Conservation (phyloP, 2,329 filamentous ascomycete genomes). For the Fonsecaea monophora region DNA sequence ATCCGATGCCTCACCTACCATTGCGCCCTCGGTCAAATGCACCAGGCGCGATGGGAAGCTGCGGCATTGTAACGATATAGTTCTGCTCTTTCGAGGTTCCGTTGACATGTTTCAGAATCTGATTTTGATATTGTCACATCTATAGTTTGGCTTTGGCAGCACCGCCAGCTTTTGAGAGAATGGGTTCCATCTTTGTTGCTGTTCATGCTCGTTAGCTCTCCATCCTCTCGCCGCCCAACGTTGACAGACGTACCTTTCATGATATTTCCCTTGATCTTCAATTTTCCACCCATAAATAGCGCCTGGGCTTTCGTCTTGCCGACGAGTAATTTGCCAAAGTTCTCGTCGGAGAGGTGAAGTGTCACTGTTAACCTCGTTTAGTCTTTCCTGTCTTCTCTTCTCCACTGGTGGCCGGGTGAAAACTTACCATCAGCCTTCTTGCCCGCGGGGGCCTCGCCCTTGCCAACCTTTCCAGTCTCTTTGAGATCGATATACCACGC, state of each 20-base stretch:
- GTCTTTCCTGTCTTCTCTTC: background rate
- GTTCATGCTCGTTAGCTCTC: constrained; percentile 4
- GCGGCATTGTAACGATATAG: no score
- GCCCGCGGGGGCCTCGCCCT: constrained; percentile 71
- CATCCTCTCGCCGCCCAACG: background rate
- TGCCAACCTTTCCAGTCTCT: constrained; percentile 80
- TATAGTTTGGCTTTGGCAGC: constrained; percentile 72
- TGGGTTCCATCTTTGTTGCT: constrained; percentile 89
- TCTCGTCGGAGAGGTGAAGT: constrained; percentile 80
- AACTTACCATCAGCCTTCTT: constrained; percentile 80
- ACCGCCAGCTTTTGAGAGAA: constrained; percentile 81
- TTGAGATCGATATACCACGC: constrained; percentile 97
- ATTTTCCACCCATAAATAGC: constrained; percentile 96
- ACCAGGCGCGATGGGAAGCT: background rate
- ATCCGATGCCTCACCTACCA: background rate
- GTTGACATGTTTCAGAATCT: constrained; percentile 29
- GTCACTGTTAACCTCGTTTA: constrained; percentile 67
- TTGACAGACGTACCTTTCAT: constrained; percentile 71
- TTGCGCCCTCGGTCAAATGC: background rate
- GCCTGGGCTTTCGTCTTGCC: constrained; percentile 95
- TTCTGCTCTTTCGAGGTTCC: background rate
- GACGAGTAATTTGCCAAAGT: constrained; percentile 81
- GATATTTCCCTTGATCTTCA: constrained; percentile 97
- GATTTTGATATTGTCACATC: constrained; percentile 44
- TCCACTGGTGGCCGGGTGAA: background rate